Base-by-base conservation (phyloP, 306 rosid species). In the Acacia acuminata region DNA sequence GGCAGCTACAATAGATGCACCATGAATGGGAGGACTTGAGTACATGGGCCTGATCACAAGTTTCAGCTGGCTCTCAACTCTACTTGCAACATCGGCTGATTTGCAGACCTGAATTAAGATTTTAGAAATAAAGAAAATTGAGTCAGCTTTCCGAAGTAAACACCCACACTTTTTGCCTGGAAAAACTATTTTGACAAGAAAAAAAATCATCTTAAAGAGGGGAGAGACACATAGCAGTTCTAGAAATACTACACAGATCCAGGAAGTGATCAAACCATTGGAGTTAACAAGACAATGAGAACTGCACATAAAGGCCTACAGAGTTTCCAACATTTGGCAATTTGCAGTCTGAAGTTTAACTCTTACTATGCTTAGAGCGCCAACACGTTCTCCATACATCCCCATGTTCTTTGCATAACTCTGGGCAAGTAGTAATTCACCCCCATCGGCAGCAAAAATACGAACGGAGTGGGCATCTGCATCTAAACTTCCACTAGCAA, bases 331-430 rank as follows among this genome's bases (percentile, higher is more conserved):
- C 58, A 79, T 50, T 75, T 58, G 69, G 76, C 50, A 75, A 27
- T 67, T 77, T 69, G 63, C 73, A 75, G 70, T 44, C 38, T 51
- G 58, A 77, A 75, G 74, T 51, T 44, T 40, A 22, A 43, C 76
- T 63, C 97, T 85, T 94, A 96, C 99, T 77, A 96, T 90, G 90
- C 97, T 96, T 76, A 96, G 81, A 79, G 99, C 99, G 2, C 98
- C 99, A 85, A 94, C 97, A 89, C 99, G 98, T 82, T 96, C 99
- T 8, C 94, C 99, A 66, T 96, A 96, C 38, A 96, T 97, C 70
- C 99, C 99, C 98, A 96, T 83, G 88, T 94, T 96, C 90, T 96
- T 96, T 44, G 99, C 98, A 70, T 92, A 96, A 87, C 99, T 96
- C 90, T 94, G 99, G 84, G 97, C 99, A 34, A 86, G 73, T 85